Base-by-base conservation (phyloP, 208 protist species). In the Angomonas ambiguus region DNA sequence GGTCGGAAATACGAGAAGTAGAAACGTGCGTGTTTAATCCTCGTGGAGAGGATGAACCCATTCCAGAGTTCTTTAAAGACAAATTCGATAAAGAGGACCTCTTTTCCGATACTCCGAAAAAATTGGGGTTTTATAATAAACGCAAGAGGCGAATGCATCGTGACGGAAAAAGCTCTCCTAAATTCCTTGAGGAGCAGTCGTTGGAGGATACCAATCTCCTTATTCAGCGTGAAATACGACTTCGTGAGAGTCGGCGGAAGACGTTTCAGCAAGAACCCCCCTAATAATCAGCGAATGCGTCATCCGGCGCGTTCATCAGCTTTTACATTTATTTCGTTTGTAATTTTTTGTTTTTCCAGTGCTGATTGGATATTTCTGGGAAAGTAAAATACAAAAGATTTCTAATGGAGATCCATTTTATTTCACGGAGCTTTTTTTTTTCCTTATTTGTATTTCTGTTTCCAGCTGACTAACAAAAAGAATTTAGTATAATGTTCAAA, bases 401-500 rank as follows among this genome's bases (percentile, higher is more conserved):
- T n/a, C n/a, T n/a, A n/a, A n/a, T n/a, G n/a, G n/a, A n/a, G n/a
- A n/a, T n/a, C n/a, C n/a, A n/a, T n/a, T n/a, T n/a, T n/a, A n/a
- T n/a, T n/a, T n/a, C n/a, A n/a, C n/a, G n/a, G n/a, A 56, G 20
- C 18, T 48, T 11, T 48, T 48, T 18, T 48, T 18, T 55, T 55
- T 55, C 13, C 35, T 13, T 13, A 13, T 13, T 18, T 41, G 5
- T 41, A 18, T 13, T 41, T 13, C 35, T 13, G 5, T 41, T 41
- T 18, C 35, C 35, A 41, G 35, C 13, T 18, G 8, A 18, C 35
- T 41, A 13, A 5, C 5, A 41, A 41, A 41, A 13, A 41, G 13
- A 18, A 18, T 41, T 41, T 59, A 56, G 51, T 35, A 13, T 53
- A 5, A 62, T 62, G 38, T 71, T 77, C 18, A 64, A 66, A 31